Base-by-base conservation (phyloP, 169 alveolate species). In the Plasmodium billcollinsi region DNA sequence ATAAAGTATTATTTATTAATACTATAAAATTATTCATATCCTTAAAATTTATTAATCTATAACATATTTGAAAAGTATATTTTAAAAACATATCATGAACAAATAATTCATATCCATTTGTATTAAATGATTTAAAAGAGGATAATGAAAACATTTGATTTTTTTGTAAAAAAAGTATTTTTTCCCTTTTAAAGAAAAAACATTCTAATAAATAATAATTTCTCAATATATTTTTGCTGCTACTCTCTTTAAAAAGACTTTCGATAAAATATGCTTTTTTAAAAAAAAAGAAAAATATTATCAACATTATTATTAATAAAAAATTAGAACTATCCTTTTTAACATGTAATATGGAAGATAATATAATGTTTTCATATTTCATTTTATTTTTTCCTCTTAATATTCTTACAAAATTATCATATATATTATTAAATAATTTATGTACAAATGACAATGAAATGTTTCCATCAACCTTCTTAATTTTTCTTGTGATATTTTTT, bases 1-100 rank as follows among this genome's bases (percentile, higher is more conserved):
- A 69, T 56, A 83, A 15, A 20, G 72, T 54, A 83, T 83, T 83
- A 83, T 83, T 83, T 83, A 76, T 45, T 54, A 33, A 43, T 26
- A 50, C 29, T 1, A 62, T 1, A 33, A 69, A 83, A 83, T 56
- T 54, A 69, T 54, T 39, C 9, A 9, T 8, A 43, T 72, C 70
- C 15, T 83, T 43, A 54, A 83, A 83, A 49, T 56, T 39, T 73
- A 83, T n/a, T 56, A 56, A 69, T 58, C 21, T 47, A 43, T 83
- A 83, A 50, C 91, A 56, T 15, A 50, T 29, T 14, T 69, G 21
- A 54, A 83, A 69, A 69, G 70, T 62, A 50, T 54, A 14, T 54
- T 83, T 67, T 12, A 83, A 61, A 69, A 83, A 39, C 9, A 65
- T 11, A 20, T 83, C 39, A 33, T 39, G 67, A 54, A 58, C 33